Base-by-base conservation (phyloP, 495 filamentous ascomycete genomes). In the Penicillium diatomitis region DNA sequence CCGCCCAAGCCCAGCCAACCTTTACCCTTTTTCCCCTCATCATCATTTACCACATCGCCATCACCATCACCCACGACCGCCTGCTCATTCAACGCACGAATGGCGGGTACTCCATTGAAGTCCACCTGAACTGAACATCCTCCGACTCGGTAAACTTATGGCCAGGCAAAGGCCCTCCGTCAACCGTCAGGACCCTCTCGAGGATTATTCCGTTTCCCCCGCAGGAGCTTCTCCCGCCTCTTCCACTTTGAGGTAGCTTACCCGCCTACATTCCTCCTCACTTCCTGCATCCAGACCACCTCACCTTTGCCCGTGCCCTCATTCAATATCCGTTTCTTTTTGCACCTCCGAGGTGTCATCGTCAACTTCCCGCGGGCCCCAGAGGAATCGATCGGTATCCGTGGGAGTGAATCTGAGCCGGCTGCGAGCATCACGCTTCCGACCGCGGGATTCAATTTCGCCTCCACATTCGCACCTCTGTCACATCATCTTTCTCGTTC, bases 111-210 rank as follows among this genome's bases (percentile, higher is more conserved):
- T 64, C 69, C 62, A 61, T 62, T 52, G 46, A 64, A 60, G 55
- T 66, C 55, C 50, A 62, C 63, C 50, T 49, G 54, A 64, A 20
- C 20, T 59, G 56, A 35, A 66, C 56, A 60, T 60, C 53, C 57
- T 56, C 50, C 58, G 59, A 71, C 53, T 65, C 56, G 62, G 62
- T 64, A 67, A 20, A 72, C 71, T 69, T 74, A 74, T 74, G 71
- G 71, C 71, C 68, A 74, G 68, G 55, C 68, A 68, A 70, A 70
- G 67, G 66, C 65, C 68, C 59, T 65, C 61, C 60, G 52, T 60
- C 64, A 66, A 68, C 62, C 69, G 67, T 57, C 71, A 74, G 69
- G 69, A 73, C 68, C 67, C 71, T 63, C 63, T 66, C 58, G 68
- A 74, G 69, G 70, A 71, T 60, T 65, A 64, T 65, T 59, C 65